Conservation (phyloP, 2,329 filamentous ascomycete genomes). For the Alternaria viburni region DNA sequence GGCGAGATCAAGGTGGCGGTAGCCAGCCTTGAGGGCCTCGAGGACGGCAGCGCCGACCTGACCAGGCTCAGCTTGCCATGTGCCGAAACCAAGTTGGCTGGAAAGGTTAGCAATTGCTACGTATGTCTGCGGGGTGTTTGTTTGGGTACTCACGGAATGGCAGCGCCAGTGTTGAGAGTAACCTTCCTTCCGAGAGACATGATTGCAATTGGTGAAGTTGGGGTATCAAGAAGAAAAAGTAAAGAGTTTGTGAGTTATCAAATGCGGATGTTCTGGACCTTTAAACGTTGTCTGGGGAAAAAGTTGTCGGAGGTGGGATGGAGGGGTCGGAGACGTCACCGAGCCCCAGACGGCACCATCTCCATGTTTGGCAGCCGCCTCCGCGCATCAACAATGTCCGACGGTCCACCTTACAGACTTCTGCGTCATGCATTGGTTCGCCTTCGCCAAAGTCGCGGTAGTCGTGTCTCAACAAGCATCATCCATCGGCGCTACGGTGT, state of each 20-base stretch:
- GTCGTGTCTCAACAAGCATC: conserved; percentile 2
- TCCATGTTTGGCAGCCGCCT: conserved; percentile 12
- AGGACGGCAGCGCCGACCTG: conserved; percentile 52
- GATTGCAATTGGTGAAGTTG: conserved; percentile 8
- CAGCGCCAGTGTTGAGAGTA: conserved; percentile 69
- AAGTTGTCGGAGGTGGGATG: conserved; percentile 21
- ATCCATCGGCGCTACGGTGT: background rate
- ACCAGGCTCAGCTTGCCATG: conserved; percentile 41
- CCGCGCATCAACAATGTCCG: conserved; percentile 4
- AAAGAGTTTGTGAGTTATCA: background rate
- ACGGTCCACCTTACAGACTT: conserved; percentile 9
- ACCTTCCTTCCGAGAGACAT: conserved; percentile 50
- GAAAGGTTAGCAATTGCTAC: conserved; percentile 51
- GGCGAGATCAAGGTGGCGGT: conserved; percentile 40
- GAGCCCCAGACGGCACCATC: conserved; percentile 22
- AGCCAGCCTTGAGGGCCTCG: conserved; percentile 40
- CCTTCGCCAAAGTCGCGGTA: background rate
- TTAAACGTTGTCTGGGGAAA: conserved; percentile 14
- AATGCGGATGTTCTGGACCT: background rate
- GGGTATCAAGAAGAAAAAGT: conserved; percentile 7
- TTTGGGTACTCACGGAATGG: conserved; percentile 74
- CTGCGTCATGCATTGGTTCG: conserved; percentile 6
- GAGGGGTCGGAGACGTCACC: conserved; percentile 28
- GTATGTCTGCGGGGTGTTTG: conserved; percentile 63
- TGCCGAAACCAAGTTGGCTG: conserved; percentile 57